These are phyloP conservation scores for Aspergillus melleus DNA, from an alignment of 2,329 filamentous ascomycete genomes.

Conservation along the genomic window DNA sequence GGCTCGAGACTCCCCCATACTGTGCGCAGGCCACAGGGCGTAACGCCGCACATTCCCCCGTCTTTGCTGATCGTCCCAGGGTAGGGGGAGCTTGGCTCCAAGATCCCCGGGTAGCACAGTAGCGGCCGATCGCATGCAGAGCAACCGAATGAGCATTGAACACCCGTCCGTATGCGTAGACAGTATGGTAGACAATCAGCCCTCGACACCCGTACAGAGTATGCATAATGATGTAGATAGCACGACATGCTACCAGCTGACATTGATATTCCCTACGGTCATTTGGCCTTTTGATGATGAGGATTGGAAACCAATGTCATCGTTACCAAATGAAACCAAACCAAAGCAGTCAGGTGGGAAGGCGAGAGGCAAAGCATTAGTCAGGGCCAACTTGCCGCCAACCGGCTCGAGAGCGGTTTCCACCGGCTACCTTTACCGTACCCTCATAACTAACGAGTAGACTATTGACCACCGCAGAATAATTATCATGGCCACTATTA, in stretches of 20 bases:
- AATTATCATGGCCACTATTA: background rate
- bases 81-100: background rate
- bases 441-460: background rate
- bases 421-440: constrained; percentile 18
- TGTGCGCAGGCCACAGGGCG: background rate
- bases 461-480: background rate
- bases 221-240: background rate
- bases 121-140: background rate
- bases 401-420: constrained; percentile 26
- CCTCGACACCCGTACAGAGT: background rate
- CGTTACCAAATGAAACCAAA: too few species aligned
- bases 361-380: background rate
- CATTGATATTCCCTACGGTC: background rate
- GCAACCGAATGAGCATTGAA: background rate
- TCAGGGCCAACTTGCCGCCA: constrained; percentile 12
- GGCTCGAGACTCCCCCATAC: background rate
- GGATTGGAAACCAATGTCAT: background rate
- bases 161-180: too few species aligned
- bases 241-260: background rate
- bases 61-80: background rate
- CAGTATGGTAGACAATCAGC: background rate
- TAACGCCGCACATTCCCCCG: background rate
- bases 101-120: background rate
- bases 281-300: background rate
- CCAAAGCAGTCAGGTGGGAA: background rate